phyloP scores from a whole-genome alignment of 129 eudicot species.

The Flaveria ramosissima region DNA sequence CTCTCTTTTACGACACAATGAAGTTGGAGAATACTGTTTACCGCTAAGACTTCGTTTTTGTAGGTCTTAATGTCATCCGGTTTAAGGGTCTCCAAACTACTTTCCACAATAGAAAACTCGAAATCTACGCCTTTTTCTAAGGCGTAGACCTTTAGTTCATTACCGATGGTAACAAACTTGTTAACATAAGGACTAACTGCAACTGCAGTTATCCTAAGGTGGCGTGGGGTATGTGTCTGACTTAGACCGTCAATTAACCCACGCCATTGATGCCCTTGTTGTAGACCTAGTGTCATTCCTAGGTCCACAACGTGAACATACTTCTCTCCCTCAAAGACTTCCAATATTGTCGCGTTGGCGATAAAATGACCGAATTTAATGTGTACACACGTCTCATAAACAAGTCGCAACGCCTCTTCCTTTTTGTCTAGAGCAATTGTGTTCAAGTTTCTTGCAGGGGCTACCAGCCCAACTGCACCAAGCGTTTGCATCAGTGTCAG shows the following conservation, averaged over 20 bases:
- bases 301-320: constrained; percentile 76
- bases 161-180: constrained; percentile 47
- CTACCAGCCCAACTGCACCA: constrained; percentile 59
- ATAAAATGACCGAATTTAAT: constrained; percentile 69
- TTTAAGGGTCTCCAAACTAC: constrained; percentile 65
- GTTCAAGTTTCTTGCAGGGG: constrained; percentile 47
- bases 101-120: constrained; percentile 53
- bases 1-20: constrained; percentile 83
- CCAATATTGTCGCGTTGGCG: constrained; percentile 66
- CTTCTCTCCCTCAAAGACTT: constrained; percentile 96
- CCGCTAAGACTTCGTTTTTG: constrained; percentile 55
- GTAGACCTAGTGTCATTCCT: constrained; percentile 72
- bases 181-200: constrained; percentile 53
- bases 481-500: constrained; percentile 65
- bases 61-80: constrained; percentile 52
- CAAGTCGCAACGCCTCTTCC: constrained; percentile 64
- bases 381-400: constrained; percentile 67
- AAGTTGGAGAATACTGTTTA: constrained; percentile 70
- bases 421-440: constrained; percentile 49
- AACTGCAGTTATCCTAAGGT: constrained; percentile 67
- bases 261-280: constrained; percentile 78
- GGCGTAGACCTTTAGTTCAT: constrained; percentile 60
- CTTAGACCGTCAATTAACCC: constrained; percentile 49
- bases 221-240: constrained; percentile 43
- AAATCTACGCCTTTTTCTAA: constrained; percentile 46